phyloP scores from a whole-genome alignment of 345 rosid genomes.

The Aquilaria sinensis region DNA sequence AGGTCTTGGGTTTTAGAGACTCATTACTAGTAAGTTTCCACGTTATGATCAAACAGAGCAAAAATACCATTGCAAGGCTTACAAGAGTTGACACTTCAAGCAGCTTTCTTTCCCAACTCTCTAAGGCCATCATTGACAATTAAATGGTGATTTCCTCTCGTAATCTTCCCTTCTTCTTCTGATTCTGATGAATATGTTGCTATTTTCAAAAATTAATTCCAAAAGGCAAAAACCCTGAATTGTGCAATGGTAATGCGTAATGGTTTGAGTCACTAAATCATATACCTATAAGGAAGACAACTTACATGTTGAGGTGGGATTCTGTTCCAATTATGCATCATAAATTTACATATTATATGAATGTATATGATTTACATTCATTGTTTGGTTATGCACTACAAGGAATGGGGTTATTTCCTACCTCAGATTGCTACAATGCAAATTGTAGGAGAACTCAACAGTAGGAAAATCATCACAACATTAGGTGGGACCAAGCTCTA shows the following conservation, averaged over 20 bases:
- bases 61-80: slow-evolving; percentile 88
- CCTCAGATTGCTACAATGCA: no score
- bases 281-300: no score
- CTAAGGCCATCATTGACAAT: slow-evolving; percentile 65
- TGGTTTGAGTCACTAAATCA: no score
- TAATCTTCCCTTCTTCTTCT: slow-evolving; percentile 82
- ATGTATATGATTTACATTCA: no score
- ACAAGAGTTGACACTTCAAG: slow-evolving; percentile 97
- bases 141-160: slow-evolving; percentile 54
- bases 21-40: slow-evolving; percentile 92
- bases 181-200: slow-evolving; percentile 90
- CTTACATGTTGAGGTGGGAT: no score
- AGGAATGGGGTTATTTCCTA: no score
- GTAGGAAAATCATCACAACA: no score
- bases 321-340: no score
- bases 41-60: slow-evolving; percentile 79
- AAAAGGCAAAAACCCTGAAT: not conserved
- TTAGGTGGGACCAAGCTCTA: no score
- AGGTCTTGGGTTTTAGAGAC: not conserved
- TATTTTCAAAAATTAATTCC: slow-evolving; percentile 19
- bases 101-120: slow-evolving; percentile 89
- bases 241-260: not conserved
- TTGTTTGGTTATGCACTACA: no score
- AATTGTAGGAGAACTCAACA: no score
- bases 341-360: no score